Evolutionary conservation across 805 yeast genomes (phyloP).

Genomic region (Starmera amethionina): DNA sequence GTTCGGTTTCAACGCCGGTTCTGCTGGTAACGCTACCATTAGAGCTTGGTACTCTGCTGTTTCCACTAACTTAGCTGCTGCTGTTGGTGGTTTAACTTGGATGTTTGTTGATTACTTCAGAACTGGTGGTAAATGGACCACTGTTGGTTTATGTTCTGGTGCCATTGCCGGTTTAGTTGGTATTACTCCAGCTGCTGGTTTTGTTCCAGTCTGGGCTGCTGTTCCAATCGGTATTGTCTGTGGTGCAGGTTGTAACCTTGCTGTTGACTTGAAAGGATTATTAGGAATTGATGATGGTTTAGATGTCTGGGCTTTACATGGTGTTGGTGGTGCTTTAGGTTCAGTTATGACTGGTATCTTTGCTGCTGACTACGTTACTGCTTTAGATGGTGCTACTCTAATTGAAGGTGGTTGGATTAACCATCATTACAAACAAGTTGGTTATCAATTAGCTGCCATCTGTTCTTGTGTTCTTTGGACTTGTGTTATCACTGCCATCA

Average conservation of each 20-base stretch:
- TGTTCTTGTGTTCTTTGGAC: slow-evolving; percentile 68
- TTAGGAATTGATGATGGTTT: slow-evolving; percentile 86
- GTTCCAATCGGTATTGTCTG: slow-evolving; percentile 76
- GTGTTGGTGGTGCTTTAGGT: slow-evolving; percentile 87
- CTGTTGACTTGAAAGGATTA: slow-evolving; percentile 67
- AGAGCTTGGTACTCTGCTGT: slow-evolving; percentile 92
- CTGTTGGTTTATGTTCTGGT: slow-evolving; percentile 92
- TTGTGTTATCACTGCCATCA: slow-evolving; percentile 57
- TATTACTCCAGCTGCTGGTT: slow-evolving; percentile 96
- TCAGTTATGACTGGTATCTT: slow-evolving; percentile 81
- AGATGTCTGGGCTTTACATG: slow-evolving; percentile 90
- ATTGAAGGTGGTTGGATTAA: slow-evolving; percentile 85
- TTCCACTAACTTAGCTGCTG: slow-evolving; percentile 91
- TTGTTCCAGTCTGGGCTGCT: slow-evolving; percentile 85
- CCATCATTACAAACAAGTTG: slow-evolving; percentile 74
- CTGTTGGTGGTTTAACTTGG: slow-evolving; percentile 91
- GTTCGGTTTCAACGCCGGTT: slow-evolving; percentile 99
- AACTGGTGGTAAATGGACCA: slow-evolving; percentile 83
- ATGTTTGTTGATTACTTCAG: slow-evolving; percentile 77
- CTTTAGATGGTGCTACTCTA: slow-evolving; percentile 57
- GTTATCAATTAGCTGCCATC: slow-evolving; percentile 79
- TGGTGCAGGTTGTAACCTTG: slow-evolving; percentile 71
- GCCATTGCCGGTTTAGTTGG: slow-evolving; percentile 91
- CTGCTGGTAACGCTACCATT: slow-evolving; percentile 87
- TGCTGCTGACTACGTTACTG: slow-evolving; percentile 85